Conservation (phyloP, 352 stramenopile genomes). For the Nothophytophthora sp. region DNA sequence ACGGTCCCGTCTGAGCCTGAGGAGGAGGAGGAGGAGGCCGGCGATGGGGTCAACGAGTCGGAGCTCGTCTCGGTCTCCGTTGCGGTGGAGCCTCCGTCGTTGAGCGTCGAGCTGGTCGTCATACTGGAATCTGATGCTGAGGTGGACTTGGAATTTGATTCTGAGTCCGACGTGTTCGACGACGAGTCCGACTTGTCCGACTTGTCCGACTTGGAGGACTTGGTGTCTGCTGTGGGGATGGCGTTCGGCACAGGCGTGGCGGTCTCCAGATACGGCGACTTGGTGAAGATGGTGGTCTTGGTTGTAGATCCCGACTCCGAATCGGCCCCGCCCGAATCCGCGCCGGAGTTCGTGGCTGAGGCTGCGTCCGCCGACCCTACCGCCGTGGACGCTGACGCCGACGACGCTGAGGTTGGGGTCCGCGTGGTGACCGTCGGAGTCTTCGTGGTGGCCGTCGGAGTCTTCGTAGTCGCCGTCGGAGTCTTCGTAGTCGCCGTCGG, state of each 20-base stretch:
- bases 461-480: slow-evolving; percentile 3
- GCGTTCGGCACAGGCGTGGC: slow-evolving; percentile 34
- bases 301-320: slow-evolving; percentile 17
- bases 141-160: slow-evolving; percentile 3
- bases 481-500: slow-evolving; percentile 15
- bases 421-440: slow-evolving; percentile 4
- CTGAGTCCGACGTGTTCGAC: slow-evolving; percentile 6
- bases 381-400: slow-evolving; percentile 10
- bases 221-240: slow-evolving; percentile 17
- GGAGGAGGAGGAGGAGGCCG: slow-evolving; percentile 11
- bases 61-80: too few relatives aligned
- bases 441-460: slow-evolving; percentile 2
- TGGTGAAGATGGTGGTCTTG: slow-evolving; percentile 28
- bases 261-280: slow-evolving; percentile 30
- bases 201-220: slow-evolving; percentile 6
- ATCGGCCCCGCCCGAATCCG: not conserved
- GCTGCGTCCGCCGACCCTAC: slow-evolving; percentile 9
- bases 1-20: slow-evolving; percentile 16
- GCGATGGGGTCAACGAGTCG: slow-evolving; percentile 14
- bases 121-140: slow-evolving; percentile 1
- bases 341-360: not conserved
- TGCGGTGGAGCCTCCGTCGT: too few relatives aligned
- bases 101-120: slow-evolving; percentile 1
- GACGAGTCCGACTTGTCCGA: slow-evolving; percentile 13
- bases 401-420: too few relatives aligned